Conservation (phyloP, 1,139 yeast genomes). For the Yamadazyma triangularis region DNA sequence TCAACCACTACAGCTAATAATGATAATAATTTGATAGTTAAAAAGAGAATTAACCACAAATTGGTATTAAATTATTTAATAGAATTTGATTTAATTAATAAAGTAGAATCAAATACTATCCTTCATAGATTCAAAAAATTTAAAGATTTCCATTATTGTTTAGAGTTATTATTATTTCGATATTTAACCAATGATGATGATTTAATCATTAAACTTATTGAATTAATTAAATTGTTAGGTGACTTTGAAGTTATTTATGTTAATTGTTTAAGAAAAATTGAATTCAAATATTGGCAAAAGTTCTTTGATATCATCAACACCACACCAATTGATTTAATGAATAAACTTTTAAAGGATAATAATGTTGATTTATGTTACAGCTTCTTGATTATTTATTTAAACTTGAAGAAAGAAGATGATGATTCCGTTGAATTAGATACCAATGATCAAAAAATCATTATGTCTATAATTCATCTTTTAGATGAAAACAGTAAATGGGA, state of each 20-base stretch:
- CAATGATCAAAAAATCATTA: constrained; percentile 29
- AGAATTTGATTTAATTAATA: constrained; percentile 32
- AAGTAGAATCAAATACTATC: constrained; percentile 14
- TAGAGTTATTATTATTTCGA: constrained; percentile 37
- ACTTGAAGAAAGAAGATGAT: constrained; percentile 32
- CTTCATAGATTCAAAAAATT: constrained; percentile 24
- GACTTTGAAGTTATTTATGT: constrained; percentile 32
- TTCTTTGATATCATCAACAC: constrained; percentile 33
- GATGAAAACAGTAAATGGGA: constrained; percentile 35
- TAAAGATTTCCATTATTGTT: constrained; percentile 32
- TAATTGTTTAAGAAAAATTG: constrained; percentile 42
- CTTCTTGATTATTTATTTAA: constrained; percentile 38
- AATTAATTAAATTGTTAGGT: constrained; percentile 25
- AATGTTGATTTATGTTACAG: constrained; percentile 38
- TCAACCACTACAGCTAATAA: no score
- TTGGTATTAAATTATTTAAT: constrained; percentile 36
- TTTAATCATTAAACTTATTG: constrained; percentile 20
- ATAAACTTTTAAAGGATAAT: constrained; percentile 26
- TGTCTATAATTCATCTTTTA: constrained; percentile 32
- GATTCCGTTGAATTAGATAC: constrained; percentile 16
- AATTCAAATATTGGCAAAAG: constrained; percentile 35
- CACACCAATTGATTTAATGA: constrained; percentile 39
- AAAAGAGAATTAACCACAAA: constrained; percentile 25
- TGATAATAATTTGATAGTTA: constrained; percentile 16
- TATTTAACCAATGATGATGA: constrained; percentile 20